Evolutionary conservation across 805 yeast species (phyloP), one percentile per base, ranked within the genome.

Genomic region (Cyberlindnera mrakii): DNA sequence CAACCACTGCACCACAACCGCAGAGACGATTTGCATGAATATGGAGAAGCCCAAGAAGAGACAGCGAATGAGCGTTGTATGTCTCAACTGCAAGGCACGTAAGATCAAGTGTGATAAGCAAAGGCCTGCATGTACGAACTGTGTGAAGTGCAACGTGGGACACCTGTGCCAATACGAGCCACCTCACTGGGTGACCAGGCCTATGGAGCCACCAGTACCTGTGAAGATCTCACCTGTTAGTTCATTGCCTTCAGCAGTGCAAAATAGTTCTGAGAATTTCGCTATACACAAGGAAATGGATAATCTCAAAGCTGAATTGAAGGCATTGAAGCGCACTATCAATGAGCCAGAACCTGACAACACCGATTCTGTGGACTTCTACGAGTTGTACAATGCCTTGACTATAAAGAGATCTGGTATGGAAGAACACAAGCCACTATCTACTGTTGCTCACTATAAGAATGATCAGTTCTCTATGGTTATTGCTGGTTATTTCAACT

Each of bases 71-170:
- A 57, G 62, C 2, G 57, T 71, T 4, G 74, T 63, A 5, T 67
- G 71, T 46, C 50, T 53, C 17, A 58, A 58, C n/a, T 68, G 72
- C 49, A 64, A 63, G 38, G 55, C 64, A 18, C 52, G 70, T 20
- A 68, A 67, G 51, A 64, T 65, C 45, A 63, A 60, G 44, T 72
- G 77, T 57, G 76, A 72, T 45, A 63, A 63, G 47, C 53, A 56
- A 7, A 55, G 59, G 15, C 77, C 77, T 0, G 38, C 49, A 14
- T 62, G 72, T 35, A 56, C 51, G 0, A 51, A 58, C 37, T 67
- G 72, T 50, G 36, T 54, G 17, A 60, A 57, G 43, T 53, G 57
- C 18, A 60, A 58, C 37, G 63, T 60, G 14, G 54, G 52, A 3
- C 54, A 57, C 29, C 48, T 55, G 1, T 58, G 62, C 25, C 51